These are phyloP conservation scores for Sphaerulina populicola DNA, from an alignment of 2,329 filamentous ascomycete genomes.

Conservation along the genomic window DNA sequence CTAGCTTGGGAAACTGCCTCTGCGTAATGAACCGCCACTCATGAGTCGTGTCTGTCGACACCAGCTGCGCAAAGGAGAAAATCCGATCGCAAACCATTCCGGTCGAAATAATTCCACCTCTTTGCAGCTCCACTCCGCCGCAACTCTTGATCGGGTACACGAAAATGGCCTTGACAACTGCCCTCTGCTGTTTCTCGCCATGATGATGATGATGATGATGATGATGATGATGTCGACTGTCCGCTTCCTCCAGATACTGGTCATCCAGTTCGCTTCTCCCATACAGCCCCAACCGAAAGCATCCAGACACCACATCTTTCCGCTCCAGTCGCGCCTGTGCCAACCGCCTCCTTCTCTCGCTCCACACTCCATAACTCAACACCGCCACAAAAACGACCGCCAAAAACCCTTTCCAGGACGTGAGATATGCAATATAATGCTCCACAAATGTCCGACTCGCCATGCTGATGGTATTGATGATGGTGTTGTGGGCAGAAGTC, in stretches of 20 bases:
- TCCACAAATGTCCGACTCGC: conserved; percentile 7
- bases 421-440: conserved; percentile 11
- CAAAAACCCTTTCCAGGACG: conserved; percentile 9
- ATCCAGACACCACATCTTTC: background rate
- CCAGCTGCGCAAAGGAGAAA: conserved; percentile 58
- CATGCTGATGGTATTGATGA: background rate
- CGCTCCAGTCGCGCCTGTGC: background rate
- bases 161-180: conserved; percentile 34
- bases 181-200: conserved; percentile 12
- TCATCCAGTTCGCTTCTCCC: conserved; percentile 23
- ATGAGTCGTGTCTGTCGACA: conserved; percentile 34
- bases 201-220: background rate
- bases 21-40: conserved; percentile 66
- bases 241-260: conserved; percentile 10
- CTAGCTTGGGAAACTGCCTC: conserved; percentile 60
- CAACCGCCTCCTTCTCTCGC: conserved; percentile 1
- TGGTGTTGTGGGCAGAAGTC: background rate
- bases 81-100: conserved; percentile 41
- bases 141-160: conserved; percentile 45
- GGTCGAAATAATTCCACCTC: conserved; percentile 36
- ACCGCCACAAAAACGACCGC: conserved; percentile 5
- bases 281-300: conserved; percentile 4
- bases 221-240: background rate
- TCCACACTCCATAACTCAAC: background rate
- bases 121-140: conserved; percentile 34